phyloP scores from a whole-genome alignment of 106 monocot species.

The Hemerocallis citrina region DNA sequence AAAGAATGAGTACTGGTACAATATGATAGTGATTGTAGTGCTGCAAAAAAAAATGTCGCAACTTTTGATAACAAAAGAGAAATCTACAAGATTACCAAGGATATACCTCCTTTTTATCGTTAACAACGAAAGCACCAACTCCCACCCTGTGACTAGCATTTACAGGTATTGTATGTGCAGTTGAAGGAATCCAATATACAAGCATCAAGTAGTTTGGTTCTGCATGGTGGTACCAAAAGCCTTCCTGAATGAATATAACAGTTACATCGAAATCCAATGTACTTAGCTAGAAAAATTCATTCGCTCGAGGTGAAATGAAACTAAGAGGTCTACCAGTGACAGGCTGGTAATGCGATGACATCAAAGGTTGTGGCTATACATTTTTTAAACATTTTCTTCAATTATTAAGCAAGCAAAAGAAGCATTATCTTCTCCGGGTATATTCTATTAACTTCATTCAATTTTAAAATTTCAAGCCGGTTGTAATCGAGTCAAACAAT shows the following conservation, averaged over 20 bases:
- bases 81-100: not conserved
- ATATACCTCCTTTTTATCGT: constrained; percentile 73
- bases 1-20: not conserved
- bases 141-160: constrained; percentile 90
- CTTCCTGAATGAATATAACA: constrained; percentile 49
- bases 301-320: not conserved
- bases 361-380: not conserved
- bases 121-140: constrained; percentile 88
- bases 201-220: constrained; percentile 90
- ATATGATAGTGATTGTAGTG: not conserved
- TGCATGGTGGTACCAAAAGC: constrained; percentile 98
- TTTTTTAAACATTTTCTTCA: no score
- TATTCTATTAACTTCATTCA: no score
- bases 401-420: no score
- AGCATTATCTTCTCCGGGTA: no score
- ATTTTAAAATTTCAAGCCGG: no score
- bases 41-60: not conserved
- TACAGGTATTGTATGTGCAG: constrained; percentile 65
- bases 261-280: not conserved
- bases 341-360: not conserved
- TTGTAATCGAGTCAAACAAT: no score
- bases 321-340: not conserved
- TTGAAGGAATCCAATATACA: constrained; percentile 81
- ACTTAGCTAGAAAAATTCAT: not conserved
- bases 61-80: no score